Evolutionary conservation across 345 rosid species (phyloP).

Genomic region (Bruguiera gymnorhiza): DNA sequence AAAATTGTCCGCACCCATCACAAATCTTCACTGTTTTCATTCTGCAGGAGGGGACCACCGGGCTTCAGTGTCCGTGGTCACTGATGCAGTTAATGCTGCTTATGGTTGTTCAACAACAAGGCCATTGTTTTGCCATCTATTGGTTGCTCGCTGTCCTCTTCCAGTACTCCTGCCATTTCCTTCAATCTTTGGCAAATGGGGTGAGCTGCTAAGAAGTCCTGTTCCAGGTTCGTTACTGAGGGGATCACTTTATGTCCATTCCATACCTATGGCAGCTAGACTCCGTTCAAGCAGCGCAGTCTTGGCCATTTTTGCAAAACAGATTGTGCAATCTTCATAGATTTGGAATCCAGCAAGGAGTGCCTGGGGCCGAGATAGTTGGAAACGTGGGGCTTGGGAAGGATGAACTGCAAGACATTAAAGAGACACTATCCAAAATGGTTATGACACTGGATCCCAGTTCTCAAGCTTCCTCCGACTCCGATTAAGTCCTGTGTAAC

Average conservation of each 20-base stretch:
- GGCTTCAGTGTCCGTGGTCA: slow-evolving; percentile 63
- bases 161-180: slow-evolving; percentile 92
- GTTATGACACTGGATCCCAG: slow-evolving; percentile 44
- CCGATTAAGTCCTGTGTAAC: slow-evolving; percentile 38
- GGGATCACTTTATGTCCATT: slow-evolving; percentile 72
- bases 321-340: slow-evolving; percentile 52
- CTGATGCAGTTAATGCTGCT: slow-evolving; percentile 43
- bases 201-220: slow-evolving; percentile 63
- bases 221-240: slow-evolving; percentile 34
- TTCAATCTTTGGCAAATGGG: slow-evolving; percentile 63
- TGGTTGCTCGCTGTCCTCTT: slow-evolving; percentile 65
- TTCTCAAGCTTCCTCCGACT: slow-evolving; percentile 44
- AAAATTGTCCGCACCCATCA: no score
- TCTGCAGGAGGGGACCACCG: slow-evolving; percentile 39
- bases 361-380: slow-evolving; percentile 55
- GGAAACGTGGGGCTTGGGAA: slow-evolving; percentile 72
- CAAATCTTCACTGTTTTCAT: not conserved
- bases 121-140: slow-evolving; percentile 63
- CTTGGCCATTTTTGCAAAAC: slow-evolving; percentile 58
- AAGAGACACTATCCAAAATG: slow-evolving; percentile 63
- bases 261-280: slow-evolving; percentile 66
- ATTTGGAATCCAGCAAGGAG: slow-evolving; percentile 57
- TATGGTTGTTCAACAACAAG: slow-evolving; percentile 37
- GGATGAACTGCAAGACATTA: slow-evolving; percentile 71
- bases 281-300: slow-evolving; percentile 60